A percentile compares a stretch with the other conserved stretches of the same genome.
phyloP scores from a whole-genome alignment of 352 stramenopile species.

The Labyrinthula sp. region DNA sequence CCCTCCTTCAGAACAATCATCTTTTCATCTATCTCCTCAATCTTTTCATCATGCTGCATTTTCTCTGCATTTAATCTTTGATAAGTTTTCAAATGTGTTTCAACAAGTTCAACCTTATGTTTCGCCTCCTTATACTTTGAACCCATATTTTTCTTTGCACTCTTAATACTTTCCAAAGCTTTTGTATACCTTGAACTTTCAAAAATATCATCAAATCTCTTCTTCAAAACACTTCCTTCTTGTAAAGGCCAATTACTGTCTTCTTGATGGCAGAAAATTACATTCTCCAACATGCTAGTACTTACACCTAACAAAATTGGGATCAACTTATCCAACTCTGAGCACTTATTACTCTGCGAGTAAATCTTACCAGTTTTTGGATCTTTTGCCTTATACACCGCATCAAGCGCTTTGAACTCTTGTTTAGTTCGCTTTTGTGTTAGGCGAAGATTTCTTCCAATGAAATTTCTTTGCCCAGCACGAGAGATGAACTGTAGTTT shows the following conservation, averaged over 20 bases:
- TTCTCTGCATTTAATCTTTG: conserved; percentile 6
- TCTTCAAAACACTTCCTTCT: conserved; percentile 81
- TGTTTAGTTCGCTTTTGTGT: conserved; percentile 63
- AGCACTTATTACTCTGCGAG: conserved; percentile 75
- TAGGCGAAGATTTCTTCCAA: conserved; percentile 78
- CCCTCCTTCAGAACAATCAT: conserved; percentile 34
- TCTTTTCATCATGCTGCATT: conserved; percentile 37
- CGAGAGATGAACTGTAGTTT: conserved; percentile 80
- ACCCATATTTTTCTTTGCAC: conserved; percentile 51
- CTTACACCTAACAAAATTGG: conserved; percentile 75
- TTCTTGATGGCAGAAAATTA: conserved; percentile 97
- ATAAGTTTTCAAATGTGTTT: conserved; percentile 29
- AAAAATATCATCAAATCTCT: conserved; percentile 99
- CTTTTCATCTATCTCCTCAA: conserved; percentile 36
- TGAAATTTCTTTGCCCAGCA: conserved; percentile 43
- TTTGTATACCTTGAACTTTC: conserved; percentile 93
- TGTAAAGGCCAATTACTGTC: conserved; percentile 86
- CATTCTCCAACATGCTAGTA: conserved; percentile 89
- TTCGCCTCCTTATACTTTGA: conserved; percentile 39
- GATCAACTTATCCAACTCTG: conserved; percentile 39
- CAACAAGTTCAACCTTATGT: conserved; percentile 35
- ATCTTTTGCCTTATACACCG: conserved; percentile 31
- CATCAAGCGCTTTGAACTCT: conserved; percentile 82
- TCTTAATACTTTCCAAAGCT: conserved; percentile 40
- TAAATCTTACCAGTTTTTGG: conserved; percentile 59